Conservation (phyloP, 352 stramenopile genomes). For the Pelagophyceae sp. region DNA sequence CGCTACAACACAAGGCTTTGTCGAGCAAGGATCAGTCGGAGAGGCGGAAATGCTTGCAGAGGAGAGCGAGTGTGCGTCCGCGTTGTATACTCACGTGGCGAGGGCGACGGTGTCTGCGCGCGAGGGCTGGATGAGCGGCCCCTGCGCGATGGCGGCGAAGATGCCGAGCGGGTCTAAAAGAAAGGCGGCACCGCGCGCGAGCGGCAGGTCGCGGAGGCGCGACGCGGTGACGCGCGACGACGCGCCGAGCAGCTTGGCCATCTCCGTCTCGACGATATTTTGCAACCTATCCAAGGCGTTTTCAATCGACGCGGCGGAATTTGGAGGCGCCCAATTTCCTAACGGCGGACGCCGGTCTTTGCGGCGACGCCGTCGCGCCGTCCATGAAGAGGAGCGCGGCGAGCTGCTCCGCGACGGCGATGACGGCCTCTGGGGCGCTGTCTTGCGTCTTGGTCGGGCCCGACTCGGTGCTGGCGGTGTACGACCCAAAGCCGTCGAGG, state of each 20-base stretch:
- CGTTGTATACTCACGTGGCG: neutral
- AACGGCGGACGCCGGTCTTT: too few relatives aligned
- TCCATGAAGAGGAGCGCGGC: neutral
- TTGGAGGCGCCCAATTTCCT: too few relatives aligned
- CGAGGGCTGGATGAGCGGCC: neutral
- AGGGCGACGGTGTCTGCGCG: neutral
- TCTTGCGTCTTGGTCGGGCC: neutral
- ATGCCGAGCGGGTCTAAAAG: conserved; percentile 1
- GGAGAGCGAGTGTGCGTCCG: too few relatives aligned
- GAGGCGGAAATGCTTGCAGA: too few relatives aligned
- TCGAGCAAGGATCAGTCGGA: too few relatives aligned
- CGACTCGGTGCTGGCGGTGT: neutral
- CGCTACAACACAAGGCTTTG: too few relatives aligned
- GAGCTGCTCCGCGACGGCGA: neutral
- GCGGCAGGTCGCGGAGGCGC: neutral
- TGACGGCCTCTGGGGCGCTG: neutral
- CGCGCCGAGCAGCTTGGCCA: conserved; percentile 3
- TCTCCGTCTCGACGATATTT: conserved; percentile 1
- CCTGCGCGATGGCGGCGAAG: neutral
- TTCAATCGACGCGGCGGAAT: too few relatives aligned
- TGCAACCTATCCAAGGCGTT: too few relatives aligned
- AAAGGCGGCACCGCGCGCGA: too few relatives aligned
- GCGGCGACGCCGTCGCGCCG: neutral
- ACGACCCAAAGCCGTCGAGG: neutral
- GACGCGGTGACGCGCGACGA: neutral